Base-by-base conservation (phyloP, 1,139 yeast genomes). In the Geotrichum bryndzae region DNA sequence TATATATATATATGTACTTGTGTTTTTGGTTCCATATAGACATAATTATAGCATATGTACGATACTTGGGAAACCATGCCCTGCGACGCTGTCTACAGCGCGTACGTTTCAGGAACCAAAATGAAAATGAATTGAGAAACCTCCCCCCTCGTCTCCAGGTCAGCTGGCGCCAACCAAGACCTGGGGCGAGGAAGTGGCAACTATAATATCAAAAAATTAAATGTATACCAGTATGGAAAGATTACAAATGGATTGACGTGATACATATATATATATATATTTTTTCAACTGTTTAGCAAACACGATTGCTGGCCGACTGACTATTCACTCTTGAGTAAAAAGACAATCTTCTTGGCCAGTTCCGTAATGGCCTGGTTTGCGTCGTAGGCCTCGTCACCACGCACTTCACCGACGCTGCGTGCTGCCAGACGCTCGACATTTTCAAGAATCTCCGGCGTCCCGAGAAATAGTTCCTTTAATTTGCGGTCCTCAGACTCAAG, bases 401-500 rank as follows among this genome's bases (percentile, higher is more conserved):
- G 27, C 15, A 18, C 58, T 13, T 51, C 63, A 29, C 56, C 55
- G 3, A 27, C 35, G 18, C 27, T 29, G 23, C 51, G 33, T 7
- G 53, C 46, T 2, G 79, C 74, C 38, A 78, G 70, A 18, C 68
- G 65, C 55, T 72, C 70, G 22, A 77, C 72, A 45, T 71, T 70
- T 45, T 69, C 68, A 52, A 72, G 65, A 55, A 77, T 74, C 53
- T 75, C 76, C 22, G 73, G 68, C 22, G 75, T 69, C 41, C 70
- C 69, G 64, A 67, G 61, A 63, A 78, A 68, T 64, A 75, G 67
- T 56, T 69, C 68, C 61, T 68, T 66, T n/a, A 94, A 83, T 64
- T 88, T 87, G 58, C 77, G 76, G 72, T 91, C 90, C 70, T 88
- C 90, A 62, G 96, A 86, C 76, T 94, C 99, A 66, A 95, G 82